Evolutionary conservation across 768 basidiomycete genomes (phyloP).

Genomic region (Tubosaeta sp.): DNA sequence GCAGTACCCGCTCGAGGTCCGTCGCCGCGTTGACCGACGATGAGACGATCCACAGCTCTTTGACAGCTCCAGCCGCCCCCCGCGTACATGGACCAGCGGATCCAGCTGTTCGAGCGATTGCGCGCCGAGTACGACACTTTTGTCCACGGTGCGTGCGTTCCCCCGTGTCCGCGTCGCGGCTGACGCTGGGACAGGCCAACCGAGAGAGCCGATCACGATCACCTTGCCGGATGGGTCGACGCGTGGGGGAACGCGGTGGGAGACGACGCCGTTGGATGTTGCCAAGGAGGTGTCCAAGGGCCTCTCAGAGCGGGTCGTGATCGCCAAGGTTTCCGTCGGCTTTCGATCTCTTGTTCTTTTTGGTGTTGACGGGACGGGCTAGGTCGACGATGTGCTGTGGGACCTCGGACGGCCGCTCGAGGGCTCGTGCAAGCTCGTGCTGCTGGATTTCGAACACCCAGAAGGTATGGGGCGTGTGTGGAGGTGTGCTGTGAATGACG

Average conservation of each 20-base stretch:
- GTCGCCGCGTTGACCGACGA: neutral
- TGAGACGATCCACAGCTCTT: neutral
- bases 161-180: too few relatives aligned
- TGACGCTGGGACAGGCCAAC: conserved; percentile 46
- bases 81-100: conserved; percentile 82
- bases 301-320: conserved; percentile 84
- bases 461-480: conserved; percentile 51
- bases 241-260: conserved; percentile 85
- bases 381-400: conserved; percentile 89
- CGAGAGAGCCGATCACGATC: conserved; percentile 77
- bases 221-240: conserved; percentile 85
- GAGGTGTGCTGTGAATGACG: neutral
- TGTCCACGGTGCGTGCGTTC: conserved; percentile 54
- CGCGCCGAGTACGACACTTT: conserved; percentile 81
- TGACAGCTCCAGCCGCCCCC: conserved; percentile 78
- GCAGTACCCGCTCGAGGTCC: conserved; percentile 63
- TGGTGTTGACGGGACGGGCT: conserved; percentile 1
- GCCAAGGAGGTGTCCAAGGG: conserved; percentile 86
- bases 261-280: conserved; percentile 89
- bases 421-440: conserved; percentile 68
- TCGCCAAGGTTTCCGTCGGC: conserved; percentile 69
- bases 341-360: neutral
- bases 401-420: conserved; percentile 96
- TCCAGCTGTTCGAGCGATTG: conserved; percentile 84
- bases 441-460: conserved; percentile 90